A percentile compares a stretch with the other conserved stretches of the same genome.
Evolutionary conservation across 1,139 yeast species (phyloP).

Genomic region (Nakaseomyces kungkrabaensis): DNA sequence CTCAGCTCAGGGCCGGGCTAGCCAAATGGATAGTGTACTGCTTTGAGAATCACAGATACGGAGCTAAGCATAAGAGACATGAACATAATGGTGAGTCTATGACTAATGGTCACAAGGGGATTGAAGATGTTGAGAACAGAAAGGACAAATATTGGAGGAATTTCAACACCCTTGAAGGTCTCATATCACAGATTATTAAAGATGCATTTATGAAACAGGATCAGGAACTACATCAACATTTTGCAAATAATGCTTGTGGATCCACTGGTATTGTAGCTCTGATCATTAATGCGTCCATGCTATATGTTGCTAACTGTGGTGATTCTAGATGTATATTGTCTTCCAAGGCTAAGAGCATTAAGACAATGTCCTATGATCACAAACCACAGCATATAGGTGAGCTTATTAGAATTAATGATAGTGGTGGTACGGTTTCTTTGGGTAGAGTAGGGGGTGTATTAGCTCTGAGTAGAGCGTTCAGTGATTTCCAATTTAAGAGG

Average conservation of each 20-base stretch:
- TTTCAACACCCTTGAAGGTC: slow-evolving; percentile 30
- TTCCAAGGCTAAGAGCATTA: slow-evolving; percentile 32
- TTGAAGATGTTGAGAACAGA: slow-evolving; percentile 1
- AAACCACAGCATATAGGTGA: slow-evolving; percentile 74
- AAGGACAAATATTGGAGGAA: slow-evolving; percentile 12
- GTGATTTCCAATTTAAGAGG: slow-evolving; percentile 57
- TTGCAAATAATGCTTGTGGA: slow-evolving; percentile 45
- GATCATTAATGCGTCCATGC: slow-evolving; percentile 37
- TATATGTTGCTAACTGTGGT: slow-evolving; percentile 61
- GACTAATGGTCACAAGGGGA: not conserved
- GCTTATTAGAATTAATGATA: slow-evolving; percentile 58
- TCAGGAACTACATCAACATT: slow-evolving; percentile 38
- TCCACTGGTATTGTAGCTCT: slow-evolving; percentile 56
- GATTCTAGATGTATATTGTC: slow-evolving; percentile 63
- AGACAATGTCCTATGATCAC: slow-evolving; percentile 63
- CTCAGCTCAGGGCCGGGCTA: slow-evolving; percentile 24
- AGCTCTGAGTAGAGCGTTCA: slow-evolving; percentile 68
- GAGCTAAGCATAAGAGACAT: slow-evolving; percentile 8
- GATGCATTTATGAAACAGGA: slow-evolving; percentile 52
- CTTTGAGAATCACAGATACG: slow-evolving; percentile 27
- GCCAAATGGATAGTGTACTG: slow-evolving; percentile 24
- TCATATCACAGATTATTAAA: slow-evolving; percentile 35
- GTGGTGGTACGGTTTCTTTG: slow-evolving; percentile 60
- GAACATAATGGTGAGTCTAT: slow-evolving; percentile 2
- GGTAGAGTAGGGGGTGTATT: slow-evolving; percentile 65